A percentile compares a stretch with the other conserved stretches of the same genome.
Evolutionary conservation across 371 early-diverging fungal species (phyloP).

Genomic region (Mucor plumbeus): DNA sequence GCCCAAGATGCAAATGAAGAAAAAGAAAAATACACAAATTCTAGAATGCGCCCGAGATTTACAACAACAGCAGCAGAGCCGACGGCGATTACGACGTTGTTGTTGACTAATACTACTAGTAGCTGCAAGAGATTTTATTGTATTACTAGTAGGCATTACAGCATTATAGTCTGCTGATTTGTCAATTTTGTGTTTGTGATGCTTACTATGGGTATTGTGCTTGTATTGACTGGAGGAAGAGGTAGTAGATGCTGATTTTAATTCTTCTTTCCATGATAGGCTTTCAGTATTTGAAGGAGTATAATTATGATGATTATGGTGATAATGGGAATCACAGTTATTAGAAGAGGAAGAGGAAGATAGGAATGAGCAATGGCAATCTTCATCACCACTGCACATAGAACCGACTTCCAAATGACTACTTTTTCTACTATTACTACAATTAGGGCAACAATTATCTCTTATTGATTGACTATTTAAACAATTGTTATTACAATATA

Average conservation of each 20-base stretch:
- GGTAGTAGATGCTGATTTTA: background rate
- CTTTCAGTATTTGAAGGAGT: background rate
- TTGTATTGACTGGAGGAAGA: background rate
- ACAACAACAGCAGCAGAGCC: constrained; percentile 8
- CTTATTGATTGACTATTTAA: background rate
- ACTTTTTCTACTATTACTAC: background rate
- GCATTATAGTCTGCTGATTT: background rate
- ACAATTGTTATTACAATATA: background rate
- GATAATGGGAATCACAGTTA: background rate
- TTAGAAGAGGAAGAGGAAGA: background rate
- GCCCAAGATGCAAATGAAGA: constrained; percentile 20
- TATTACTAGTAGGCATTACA: constrained; percentile 11
- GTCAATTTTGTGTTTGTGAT: background rate
- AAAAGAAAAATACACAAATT: constrained; percentile 22
- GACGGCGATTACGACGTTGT: background rate
- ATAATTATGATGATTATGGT: background rate
- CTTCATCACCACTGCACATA: background rate
- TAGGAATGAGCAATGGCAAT: background rate
- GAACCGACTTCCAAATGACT: background rate
- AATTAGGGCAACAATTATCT: background rate
- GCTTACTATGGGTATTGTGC: background rate
- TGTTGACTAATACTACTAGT: constrained; percentile 1
- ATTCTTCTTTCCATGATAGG: constrained; percentile 8
- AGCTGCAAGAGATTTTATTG: constrained; percentile 12
- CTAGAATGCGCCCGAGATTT: constrained; percentile 13